Base-by-base conservation (phyloP, 345 rosid genomes). In the Eucalyptus camaldulensis region DNA sequence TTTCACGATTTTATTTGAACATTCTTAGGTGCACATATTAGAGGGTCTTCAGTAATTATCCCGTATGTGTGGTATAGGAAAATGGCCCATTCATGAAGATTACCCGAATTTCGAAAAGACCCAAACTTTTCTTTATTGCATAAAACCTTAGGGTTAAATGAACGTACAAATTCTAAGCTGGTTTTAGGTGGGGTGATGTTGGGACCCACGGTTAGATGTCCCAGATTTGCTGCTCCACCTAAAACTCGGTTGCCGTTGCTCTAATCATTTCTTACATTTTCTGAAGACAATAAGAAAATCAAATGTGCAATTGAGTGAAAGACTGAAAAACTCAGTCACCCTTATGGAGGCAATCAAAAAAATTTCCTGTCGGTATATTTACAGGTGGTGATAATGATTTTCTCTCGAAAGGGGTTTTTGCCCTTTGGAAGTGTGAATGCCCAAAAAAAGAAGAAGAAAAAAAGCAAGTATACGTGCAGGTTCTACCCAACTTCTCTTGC, bases 351-450 rank as follows among this genome's bases (percentile, higher is more conserved):
- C 83, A 37, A 76, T 76, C 27, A 37, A 76, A 76, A 37, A 37
- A 37, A 0, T 37, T 19, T 62, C 27, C n/a, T 86, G 93, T 90
- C 90, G 91, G 72, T 90, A 54, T 88, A 80, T 47, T 76, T 87
- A 19, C 88, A 60, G 92, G 88, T 89, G 90, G 80, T 51, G 44
- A 65, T 50, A 27, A 87, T 62, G 88, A 87, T 92, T 90, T n/a
- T 90, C 88, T 89, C 91, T 50, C 81, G 86, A 92, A 91, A 89
- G 56, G 81, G 81, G 56, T 65, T 58, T 45, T 40, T 21, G 83
- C 80, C 83, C 11, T 44, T 31, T 43, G 33, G 69, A 33, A 53
- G 94, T 90, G 92, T 92, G 93, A 91, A 88, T 69, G 19, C 90
- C 58, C 14, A 60, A 25, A 27, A 13, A 60, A 25, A 27, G 1